A percentile compares a stretch with the other conserved stretches of the same genome.
Evolutionary conservation across 1,284 basidiomycete species (phyloP).

Genomic region (Clitocybe nebularis): DNA sequence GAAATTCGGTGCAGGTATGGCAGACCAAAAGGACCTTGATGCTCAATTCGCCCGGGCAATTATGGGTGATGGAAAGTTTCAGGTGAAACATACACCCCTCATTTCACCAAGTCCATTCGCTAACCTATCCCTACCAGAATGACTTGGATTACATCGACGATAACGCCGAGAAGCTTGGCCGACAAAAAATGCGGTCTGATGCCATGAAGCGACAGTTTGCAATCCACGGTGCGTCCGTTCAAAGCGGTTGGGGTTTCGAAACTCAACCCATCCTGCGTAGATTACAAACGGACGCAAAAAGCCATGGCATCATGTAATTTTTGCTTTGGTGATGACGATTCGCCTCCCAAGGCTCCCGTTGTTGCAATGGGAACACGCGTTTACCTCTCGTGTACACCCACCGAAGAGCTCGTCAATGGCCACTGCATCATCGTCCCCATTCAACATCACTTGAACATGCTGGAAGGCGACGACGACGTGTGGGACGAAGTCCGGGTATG

Average conservation of each 20-base stretch:
- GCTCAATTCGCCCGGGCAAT: conserved; percentile 87
- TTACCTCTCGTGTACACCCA: conserved; percentile 85
- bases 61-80: conserved; percentile 81
- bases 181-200: conserved; percentile 93
- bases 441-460: conserved; percentile 85
- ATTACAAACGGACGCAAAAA: conserved; percentile 93
- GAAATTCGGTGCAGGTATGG: conserved; percentile 81
- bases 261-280: conserved; percentile 26
- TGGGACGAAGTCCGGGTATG: conserved; percentile 94
- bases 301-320: conserved; percentile 84
- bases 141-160: conserved; percentile 96
- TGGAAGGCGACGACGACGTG: conserved; percentile 96
- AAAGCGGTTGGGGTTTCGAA: neutral
- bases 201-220: conserved; percentile 97
- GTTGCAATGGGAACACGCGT: conserved; percentile 87
- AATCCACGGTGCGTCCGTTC: conserved; percentile 68
- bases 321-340: conserved; percentile 87
- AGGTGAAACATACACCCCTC: conserved; percentile 42
- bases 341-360: conserved; percentile 79
- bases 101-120: neutral
- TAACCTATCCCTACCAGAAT: conserved; percentile 41
- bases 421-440: conserved; percentile 96
- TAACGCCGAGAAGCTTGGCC: conserved; percentile 87
- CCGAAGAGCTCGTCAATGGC: conserved; percentile 82
- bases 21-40: conserved; percentile 90